Evolutionary conservation across 2,329 filamentous ascomycete species (phyloP).

Genomic region (Pseudopithomyces maydicus): DNA sequence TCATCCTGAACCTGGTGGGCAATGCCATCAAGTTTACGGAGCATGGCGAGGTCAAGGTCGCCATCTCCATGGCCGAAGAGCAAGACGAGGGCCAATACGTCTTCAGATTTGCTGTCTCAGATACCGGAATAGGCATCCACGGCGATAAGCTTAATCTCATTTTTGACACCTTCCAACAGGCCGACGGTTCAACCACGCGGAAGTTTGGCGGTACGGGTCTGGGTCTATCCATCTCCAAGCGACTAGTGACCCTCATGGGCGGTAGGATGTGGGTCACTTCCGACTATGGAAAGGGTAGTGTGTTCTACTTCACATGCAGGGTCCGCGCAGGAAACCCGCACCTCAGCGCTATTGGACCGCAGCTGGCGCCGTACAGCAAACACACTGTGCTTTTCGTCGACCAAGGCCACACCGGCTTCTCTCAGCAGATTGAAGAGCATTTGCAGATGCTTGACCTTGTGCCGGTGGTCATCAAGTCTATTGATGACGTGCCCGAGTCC

Average conservation of each 20-base stretch:
- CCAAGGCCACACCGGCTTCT: slow-evolving; percentile 80
- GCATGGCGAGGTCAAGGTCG: slow-evolving; percentile 91
- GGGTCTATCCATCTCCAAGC: slow-evolving; percentile 92
- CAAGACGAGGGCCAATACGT: slow-evolving; percentile 79
- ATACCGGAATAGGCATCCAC: slow-evolving; percentile 96
- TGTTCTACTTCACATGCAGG: slow-evolving; percentile 95
- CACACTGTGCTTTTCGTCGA: slow-evolving; percentile 95
- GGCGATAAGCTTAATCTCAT: slow-evolving; percentile 95
- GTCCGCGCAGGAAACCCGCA: slow-evolving; percentile 84
- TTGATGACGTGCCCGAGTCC: slow-evolving; percentile 65
- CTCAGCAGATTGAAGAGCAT: slow-evolving; percentile 77
- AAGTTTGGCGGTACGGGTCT: slow-evolving; percentile 96
- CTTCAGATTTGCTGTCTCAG: slow-evolving; percentile 93
- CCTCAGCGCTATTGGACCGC: slow-evolving; percentile 76
- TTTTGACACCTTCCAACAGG: slow-evolving; percentile 98
- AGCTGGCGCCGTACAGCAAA: slow-evolving; percentile 86
- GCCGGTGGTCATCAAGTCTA: slow-evolving; percentile 84
- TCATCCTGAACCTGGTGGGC: slow-evolving; percentile 95
- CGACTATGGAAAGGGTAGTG: slow-evolving; percentile 86
- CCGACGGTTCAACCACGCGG: slow-evolving; percentile 92
- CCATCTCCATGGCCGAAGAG: slow-evolving; percentile 75
- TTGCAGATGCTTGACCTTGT: slow-evolving; percentile 78
- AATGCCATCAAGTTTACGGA: slow-evolving; percentile 99
- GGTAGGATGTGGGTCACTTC: slow-evolving; percentile 97
- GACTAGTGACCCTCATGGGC: slow-evolving; percentile 93